Conservation (phyloP, 495 filamentous ascomycete species). For the Neurospora sp. region DNA sequence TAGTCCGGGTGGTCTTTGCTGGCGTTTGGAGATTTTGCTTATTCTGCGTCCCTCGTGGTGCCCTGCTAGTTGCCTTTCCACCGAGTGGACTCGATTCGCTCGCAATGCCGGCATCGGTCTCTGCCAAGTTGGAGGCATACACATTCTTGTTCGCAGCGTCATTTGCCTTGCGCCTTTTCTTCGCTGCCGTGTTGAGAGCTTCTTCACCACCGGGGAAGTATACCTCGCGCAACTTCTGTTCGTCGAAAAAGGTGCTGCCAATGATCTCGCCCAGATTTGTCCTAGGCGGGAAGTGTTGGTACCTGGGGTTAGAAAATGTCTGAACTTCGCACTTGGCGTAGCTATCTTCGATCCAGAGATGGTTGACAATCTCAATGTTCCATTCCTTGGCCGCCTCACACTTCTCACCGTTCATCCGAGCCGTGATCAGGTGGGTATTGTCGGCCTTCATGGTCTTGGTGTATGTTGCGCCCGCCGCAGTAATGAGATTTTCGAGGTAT, state of each 20-base stretch:
- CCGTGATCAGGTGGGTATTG: slow-evolving; percentile 92
- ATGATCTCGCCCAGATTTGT: slow-evolving; percentile 92
- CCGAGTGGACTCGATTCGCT: slow-evolving; percentile 13
- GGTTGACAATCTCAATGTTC: slow-evolving; percentile 83
- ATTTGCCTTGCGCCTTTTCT: slow-evolving; percentile 32
- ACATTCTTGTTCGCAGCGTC: slow-evolving; percentile 31
- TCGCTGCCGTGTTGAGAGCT: slow-evolving; percentile 17
- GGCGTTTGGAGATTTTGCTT: slow-evolving; percentile 29
- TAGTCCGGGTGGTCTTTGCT: slow-evolving; percentile 27
- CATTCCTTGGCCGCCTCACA: slow-evolving; percentile 85
- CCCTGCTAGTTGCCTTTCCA: not conserved
- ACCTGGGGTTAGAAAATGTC: slow-evolving; percentile 55
- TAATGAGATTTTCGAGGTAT: slow-evolving; percentile 88
- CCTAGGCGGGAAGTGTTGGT: slow-evolving; percentile 70
- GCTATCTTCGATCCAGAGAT: slow-evolving; percentile 95
- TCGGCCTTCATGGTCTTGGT: slow-evolving; percentile 89
- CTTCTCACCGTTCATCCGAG: slow-evolving; percentile 80
- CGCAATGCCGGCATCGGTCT: slow-evolving; percentile 11
- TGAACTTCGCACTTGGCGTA: slow-evolving; percentile 78
- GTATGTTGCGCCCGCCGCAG: slow-evolving; percentile 70
- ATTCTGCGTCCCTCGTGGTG: slow-evolving; percentile 2
- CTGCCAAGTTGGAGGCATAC: slow-evolving; percentile 12
- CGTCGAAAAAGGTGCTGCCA: slow-evolving; percentile 60
- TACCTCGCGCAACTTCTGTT: slow-evolving; percentile 21
- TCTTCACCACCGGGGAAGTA: slow-evolving; percentile 34